Evolutionary conservation across 768 basidiomycete species (phyloP).

Genomic region (Brasilioporus rufonigricans): DNA sequence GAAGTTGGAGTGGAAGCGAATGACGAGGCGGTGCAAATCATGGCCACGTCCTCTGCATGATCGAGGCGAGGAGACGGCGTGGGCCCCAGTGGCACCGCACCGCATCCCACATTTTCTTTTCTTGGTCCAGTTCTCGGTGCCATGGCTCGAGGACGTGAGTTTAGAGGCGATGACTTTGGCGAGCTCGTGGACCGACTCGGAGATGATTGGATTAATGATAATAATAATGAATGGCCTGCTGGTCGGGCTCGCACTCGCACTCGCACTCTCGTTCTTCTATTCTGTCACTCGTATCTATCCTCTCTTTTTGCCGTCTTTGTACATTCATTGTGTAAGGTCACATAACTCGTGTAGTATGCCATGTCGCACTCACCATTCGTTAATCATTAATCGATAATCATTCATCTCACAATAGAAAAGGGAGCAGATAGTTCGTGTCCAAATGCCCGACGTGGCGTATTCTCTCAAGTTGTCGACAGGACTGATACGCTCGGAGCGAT

Average conservation of each 20-base stretch:
- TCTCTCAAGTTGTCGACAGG: no score
- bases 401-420: no score
- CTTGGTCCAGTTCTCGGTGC: neutral
- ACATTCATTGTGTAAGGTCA: no score
- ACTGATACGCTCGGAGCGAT: no score
- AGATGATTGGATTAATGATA: neutral
- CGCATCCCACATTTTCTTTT: neutral
- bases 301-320: no score
- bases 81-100: neutral
- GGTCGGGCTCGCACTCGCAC: slow-evolving; percentile 1
- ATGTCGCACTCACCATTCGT: no score
- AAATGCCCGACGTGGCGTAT: no score
- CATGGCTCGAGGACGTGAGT: neutral
- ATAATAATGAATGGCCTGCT: slow-evolving; percentile 3
- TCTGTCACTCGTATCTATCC: neutral
- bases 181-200: neutral
- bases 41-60: slow-evolving; percentile 4
- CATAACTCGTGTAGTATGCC: no score
- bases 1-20: slow-evolving; percentile 17
- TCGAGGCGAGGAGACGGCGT: slow-evolving; percentile 22
- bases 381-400: no score
- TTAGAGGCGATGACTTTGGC: neutral
- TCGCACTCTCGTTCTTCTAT: neutral
- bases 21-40: slow-evolving; percentile 14
- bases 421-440: no score